phyloP scores from a whole-genome alignment of 2,329 filamentous ascomycete species.

The Tolypocladium ovalisporum region DNA sequence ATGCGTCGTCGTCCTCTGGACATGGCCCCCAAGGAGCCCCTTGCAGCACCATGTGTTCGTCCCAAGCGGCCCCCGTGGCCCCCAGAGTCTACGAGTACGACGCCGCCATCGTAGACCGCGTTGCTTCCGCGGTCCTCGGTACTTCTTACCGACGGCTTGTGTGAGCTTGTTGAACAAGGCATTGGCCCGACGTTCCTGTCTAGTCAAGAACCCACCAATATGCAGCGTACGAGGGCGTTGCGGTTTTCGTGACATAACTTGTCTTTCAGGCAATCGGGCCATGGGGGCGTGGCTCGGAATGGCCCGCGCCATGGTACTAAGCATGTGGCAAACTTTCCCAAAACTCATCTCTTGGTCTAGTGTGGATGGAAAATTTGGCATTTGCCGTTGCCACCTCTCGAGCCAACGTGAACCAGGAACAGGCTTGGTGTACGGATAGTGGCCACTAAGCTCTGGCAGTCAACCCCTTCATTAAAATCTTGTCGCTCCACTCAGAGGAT shows the following conservation, averaged over 20 bases:
- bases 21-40: neutral
- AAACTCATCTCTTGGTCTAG: no score
- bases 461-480: neutral
- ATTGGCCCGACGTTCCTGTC: neutral
- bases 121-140: neutral
- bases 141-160: neutral
- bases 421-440: neutral
- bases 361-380: neutral
- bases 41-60: neutral
- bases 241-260: neutral
- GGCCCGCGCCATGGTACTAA: no score
- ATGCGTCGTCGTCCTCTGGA: neutral
- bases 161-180: neutral
- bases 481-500: no score
- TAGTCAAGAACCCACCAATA: no score
- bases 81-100: no score
- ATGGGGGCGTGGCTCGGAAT: neutral
- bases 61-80: neutral
- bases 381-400: neutral
- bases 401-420: neutral
- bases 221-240: neutral
- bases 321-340: no score
- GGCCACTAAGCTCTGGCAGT: neutral
- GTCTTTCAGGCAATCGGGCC: neutral
- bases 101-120: neutral